These are phyloP conservation scores for Epichloe gansuensis DNA, from an alignment of 2,329 filamentous ascomycete species.

Conservation along the genomic window DNA sequence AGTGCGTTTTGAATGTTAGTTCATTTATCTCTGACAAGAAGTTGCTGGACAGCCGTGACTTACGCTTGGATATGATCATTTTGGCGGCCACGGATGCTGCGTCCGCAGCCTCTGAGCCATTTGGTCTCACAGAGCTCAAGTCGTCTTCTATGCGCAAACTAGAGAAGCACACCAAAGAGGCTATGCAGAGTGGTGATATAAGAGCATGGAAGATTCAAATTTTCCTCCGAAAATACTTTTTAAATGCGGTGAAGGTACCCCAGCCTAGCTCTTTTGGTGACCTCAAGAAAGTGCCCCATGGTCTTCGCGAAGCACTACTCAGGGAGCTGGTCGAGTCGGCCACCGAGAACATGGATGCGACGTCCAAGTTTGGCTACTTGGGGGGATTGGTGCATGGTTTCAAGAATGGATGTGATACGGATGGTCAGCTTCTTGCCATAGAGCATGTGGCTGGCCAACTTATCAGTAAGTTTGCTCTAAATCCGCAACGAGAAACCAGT, in stretches of 20 bases:
- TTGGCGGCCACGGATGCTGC: constrained; percentile 23
- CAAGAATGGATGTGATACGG: constrained; percentile 16
- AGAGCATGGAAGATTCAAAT: constrained; percentile 33
- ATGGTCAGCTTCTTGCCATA: constrained; percentile 32
- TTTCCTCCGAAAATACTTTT: constrained; percentile 28
- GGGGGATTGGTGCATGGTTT: constrained; percentile 23
- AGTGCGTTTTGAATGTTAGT: constrained; percentile 13
- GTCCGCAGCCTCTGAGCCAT: constrained; percentile 11
- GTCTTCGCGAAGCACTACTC: constrained; percentile 20
- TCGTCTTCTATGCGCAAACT: constrained; percentile 21
- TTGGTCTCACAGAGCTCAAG: constrained; percentile 14
- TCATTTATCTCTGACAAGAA: constrained; percentile 19
- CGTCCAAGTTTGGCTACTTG: constrained; percentile 26
- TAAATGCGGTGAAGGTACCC: constrained; percentile 17
- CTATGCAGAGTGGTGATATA: constrained; percentile 23
- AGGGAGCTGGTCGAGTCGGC: constrained; percentile 19
- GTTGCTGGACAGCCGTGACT: constrained; percentile 13
- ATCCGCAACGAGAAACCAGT: not conserved
- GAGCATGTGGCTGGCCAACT: constrained; percentile 28
- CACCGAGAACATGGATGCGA: constrained; percentile 19
- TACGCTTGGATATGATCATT: constrained; percentile 15
- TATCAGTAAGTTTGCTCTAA: constrained; percentile 18
- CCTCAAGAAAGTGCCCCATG: constrained; percentile 16
- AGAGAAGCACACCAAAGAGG: constrained; percentile 21
- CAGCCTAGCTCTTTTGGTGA: constrained; percentile 22